Evolutionary conservation across 257 asterid species (phyloP).

Genomic region (Solanum piurae): DNA sequence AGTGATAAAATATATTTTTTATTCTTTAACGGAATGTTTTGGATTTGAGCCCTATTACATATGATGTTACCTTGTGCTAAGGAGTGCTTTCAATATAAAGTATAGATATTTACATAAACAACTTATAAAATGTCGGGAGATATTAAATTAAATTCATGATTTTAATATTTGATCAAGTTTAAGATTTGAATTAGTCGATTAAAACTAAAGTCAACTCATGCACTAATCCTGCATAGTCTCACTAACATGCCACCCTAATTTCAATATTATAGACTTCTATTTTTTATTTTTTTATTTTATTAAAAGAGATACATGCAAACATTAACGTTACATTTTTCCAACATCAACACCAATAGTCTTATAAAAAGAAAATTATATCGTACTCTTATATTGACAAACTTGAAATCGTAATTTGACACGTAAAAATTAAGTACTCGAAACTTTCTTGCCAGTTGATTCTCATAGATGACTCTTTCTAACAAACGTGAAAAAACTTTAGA

Average conservation of each 20-base stretch:
- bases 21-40: neutral
- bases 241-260: neutral
- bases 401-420: neutral
- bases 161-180: neutral
- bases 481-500: neutral
- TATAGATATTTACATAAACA: too few relatives aligned
- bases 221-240: neutral
- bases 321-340: neutral
- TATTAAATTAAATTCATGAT: too few relatives aligned
- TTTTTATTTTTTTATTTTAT: neutral
- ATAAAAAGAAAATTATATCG: neutral
- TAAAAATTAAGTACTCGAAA: neutral
- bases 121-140: too few relatives aligned
- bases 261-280: neutral
- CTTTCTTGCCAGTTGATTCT: neutral
- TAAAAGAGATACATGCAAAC: neutral
- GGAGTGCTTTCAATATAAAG: too few relatives aligned
- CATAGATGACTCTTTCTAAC: neutral
- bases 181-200: neutral
- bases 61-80: too few relatives aligned
- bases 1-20: neutral
- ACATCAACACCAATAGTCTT: neutral
- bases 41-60: neutral
- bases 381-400: neutral
- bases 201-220: neutral